A percentile compares a stretch with the other conserved stretches of the same genome.
phyloP scores from a whole-genome alignment of 306 rosid genomes.

The Medicago truncatula region MtrunA17r5.0-ANR NC_053048.1:27748501-27749000 shows the following conservation, averaged over 20 bases:
- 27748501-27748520: constrained; percentile 29
- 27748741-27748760: neutral
- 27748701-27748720: neutral
- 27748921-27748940: constrained; percentile 17
- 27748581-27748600: neutral
- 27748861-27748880: neutral
- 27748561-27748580: neutral
- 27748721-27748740: neutral
- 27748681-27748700: neutral
- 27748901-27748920: neutral
- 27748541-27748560: neutral
- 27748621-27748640: neutral
- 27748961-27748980: constrained; percentile 20
- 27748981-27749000: constrained; percentile 42
- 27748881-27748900: neutral
- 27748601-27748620: constrained; percentile 12
- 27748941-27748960: constrained; percentile 12
- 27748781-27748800: neutral
- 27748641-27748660: constrained; percentile 13
- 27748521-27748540: neutral
- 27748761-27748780: neutral
- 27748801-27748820: neutral
- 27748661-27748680: neutral
- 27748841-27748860: constrained; percentile 25
- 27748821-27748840: neutral